Base-by-base conservation (phyloP, 2,329 filamentous ascomycete species). In the Canariomyces notabilis region DNA sequence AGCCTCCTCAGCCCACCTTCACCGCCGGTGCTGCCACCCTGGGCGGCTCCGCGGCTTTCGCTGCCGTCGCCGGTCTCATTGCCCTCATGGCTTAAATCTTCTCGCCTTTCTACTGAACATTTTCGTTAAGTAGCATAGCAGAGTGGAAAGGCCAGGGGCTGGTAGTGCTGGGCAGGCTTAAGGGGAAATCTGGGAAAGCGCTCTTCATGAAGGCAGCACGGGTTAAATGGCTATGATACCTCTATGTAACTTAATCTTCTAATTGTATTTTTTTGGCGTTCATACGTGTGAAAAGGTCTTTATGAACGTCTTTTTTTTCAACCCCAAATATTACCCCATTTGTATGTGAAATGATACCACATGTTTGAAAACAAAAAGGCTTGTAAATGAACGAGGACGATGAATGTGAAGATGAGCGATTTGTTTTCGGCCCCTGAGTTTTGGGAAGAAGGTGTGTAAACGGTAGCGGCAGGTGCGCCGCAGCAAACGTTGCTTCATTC, bases 11-110 rank as follows among this genome's bases (percentile, higher is more conserved):
- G 21, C 60, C 64, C 49, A 58, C 60, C 52, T 66, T 73, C 58
- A 75, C 71, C 42, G 75, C 70, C 54, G 77, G 73, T 62, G 77
- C 77, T 55, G 68, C 69, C 58, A 68, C 71, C 60, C 62, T 80
- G 58, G 69, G 69, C 52, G 74, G 72, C 69, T 79, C 76, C 51
- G 71, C 70, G 61, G 51, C 73, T 60, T 65, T 79, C 61, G 77
- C 77, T 63, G 76, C 71, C 55, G 70, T 67, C 39, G 77, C 73
- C 65, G 77, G 75, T 68, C 62, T 76, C 46, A 71, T 68, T 51
- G 77, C 75, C 61, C 65, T 74, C 67, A 65, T 81, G 60, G 73
- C 72, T 64, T 80, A 80, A 75, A 46, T 42, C 48, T 50, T 34
- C 26, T 33, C 6, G 4, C n/a, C 26, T 20, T 35, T 21, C 9